phyloP scores from a whole-genome alignment of 2,329 filamentous ascomycete species.

The Curvularia eragrostidis region DNA sequence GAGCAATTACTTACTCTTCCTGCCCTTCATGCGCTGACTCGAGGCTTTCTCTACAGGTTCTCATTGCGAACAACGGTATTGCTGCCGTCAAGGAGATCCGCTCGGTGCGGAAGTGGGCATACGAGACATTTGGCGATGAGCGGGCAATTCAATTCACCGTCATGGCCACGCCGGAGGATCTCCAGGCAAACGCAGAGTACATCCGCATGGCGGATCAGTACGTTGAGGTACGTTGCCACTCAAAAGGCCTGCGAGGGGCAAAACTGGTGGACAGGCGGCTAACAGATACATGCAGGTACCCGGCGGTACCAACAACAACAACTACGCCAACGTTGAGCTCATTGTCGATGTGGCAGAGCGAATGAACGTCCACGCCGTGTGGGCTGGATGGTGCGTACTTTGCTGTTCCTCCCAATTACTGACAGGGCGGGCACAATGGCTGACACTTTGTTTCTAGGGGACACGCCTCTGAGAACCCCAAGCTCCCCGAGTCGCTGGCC shows the following conservation, averaged over 20 bases:
- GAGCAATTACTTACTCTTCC: background rate
- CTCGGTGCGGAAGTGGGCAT: conserved; percentile 99
- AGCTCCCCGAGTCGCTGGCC: conserved; percentile 92
- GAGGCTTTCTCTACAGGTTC: conserved; percentile 66
- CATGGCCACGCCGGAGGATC: conserved; percentile 98
- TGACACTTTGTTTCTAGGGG: conserved; percentile 56
- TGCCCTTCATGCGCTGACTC: conserved; percentile 26
- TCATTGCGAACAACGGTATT: conserved; percentile 99
- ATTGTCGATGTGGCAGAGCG: conserved; percentile 99
- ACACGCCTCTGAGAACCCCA: conserved; percentile 98
- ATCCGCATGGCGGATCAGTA: conserved; percentile 99
- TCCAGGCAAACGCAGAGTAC: conserved; percentile 97
- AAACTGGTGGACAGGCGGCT: conserved; percentile 21
- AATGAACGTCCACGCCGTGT: conserved; percentile 97
- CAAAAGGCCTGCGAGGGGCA: background rate
- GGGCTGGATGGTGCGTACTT: conserved; percentile 87
- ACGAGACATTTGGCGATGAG: conserved; percentile 99
- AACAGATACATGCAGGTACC: conserved; percentile 67
- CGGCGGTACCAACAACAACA: conserved; percentile 99
- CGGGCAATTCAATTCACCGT: conserved; percentile 98
- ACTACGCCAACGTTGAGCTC: conserved; percentile 98
- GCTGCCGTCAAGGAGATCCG: conserved; percentile 99
- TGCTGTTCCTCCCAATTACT: background rate
- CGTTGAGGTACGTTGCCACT: conserved; percentile 70
- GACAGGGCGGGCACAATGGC: conserved; percentile 12